Conservation (phyloP, 2,329 filamentous ascomycete species). For the Aspergillus pseudonomiae region DNA sequence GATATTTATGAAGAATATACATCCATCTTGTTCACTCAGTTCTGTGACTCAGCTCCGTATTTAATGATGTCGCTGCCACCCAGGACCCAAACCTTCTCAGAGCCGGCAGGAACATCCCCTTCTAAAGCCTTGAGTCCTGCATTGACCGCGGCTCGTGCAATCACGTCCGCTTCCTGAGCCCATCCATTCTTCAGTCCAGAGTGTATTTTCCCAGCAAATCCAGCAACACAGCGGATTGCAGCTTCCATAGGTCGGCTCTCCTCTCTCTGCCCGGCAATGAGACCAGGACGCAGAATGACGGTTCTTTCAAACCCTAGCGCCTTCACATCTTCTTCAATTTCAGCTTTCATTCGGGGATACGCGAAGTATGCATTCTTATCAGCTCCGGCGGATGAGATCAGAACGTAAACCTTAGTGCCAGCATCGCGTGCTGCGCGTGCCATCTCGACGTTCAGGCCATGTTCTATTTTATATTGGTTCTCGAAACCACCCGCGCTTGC, state of each 20-base stretch:
- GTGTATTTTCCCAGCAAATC: slow-evolving; percentile 57
- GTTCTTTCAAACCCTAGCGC: slow-evolving; percentile 74
- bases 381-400: slow-evolving; percentile 65
- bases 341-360: slow-evolving; percentile 77
- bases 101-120: slow-evolving; percentile 41
- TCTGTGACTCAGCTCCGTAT: slow-evolving; percentile 23
- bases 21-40: background rate
- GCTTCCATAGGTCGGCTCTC: slow-evolving; percentile 63
- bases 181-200: slow-evolving; percentile 63
- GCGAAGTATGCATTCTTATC: slow-evolving; percentile 57
- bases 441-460: slow-evolving; percentile 80
- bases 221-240: slow-evolving; percentile 59
- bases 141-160: slow-evolving; percentile 53
- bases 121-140: slow-evolving; percentile 44
- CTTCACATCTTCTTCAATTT: slow-evolving; percentile 78
- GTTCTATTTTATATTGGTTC: slow-evolving; percentile 84
- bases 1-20: background rate
- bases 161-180: slow-evolving; percentile 74
- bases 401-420: slow-evolving; percentile 74
- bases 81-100: slow-evolving; percentile 46
- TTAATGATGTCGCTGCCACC: slow-evolving; percentile 42
- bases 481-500: slow-evolving; percentile 73
- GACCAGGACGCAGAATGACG: slow-evolving; percentile 72
- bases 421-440: slow-evolving; percentile 73
- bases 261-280: slow-evolving; percentile 73